Conservation (phyloP, 2,329 filamentous ascomycete genomes). For the Cordyceps pruinosa region DNA sequence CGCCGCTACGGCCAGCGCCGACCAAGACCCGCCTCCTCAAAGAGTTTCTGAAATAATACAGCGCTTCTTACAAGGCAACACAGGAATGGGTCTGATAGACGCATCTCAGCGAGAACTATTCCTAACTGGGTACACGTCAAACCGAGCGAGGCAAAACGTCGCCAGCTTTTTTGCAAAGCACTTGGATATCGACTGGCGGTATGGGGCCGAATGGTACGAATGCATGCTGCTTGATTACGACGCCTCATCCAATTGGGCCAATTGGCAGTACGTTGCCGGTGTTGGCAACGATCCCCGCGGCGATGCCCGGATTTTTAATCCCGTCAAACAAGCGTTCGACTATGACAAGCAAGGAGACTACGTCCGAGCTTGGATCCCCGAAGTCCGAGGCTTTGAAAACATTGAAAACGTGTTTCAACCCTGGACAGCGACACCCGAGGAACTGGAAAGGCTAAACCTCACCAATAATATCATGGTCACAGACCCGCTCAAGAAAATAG, state of each 20-base stretch:
- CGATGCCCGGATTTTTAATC: conserved; percentile 69
- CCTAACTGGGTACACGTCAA: conserved; percentile 71
- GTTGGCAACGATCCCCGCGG: conserved; percentile 73
- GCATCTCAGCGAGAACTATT: conserved; percentile 68
- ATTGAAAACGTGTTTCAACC: conserved; percentile 60
- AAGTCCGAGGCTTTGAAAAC: conserved; percentile 49
- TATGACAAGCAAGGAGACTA: conserved; percentile 67
- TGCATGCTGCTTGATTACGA: conserved; percentile 70
- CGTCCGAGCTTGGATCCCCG: conserved; percentile 66
- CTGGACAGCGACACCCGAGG: conserved; percentile 55
- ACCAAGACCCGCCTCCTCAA: conserved; percentile 35
- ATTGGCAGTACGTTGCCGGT: conserved; percentile 76
- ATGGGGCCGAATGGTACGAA: conserved; percentile 80
- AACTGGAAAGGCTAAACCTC: conserved; percentile 51
- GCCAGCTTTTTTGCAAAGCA: conserved; percentile 69
- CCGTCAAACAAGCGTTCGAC: conserved; percentile 71
- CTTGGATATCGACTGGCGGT: conserved; percentile 68
- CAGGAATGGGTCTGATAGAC: conserved; percentile 71
- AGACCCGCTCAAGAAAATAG: conserved; percentile 56
- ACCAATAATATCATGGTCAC: conserved; percentile 58
- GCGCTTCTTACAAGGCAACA: conserved; percentile 59
- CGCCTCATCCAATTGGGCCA: conserved; percentile 69
- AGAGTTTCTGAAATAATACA: conserved; percentile 44
- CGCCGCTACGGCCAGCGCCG: conserved; percentile 20
- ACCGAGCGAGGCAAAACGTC: conserved; percentile 69